Evolutionary conservation across 495 filamentous ascomycete genomes (phyloP), one percentile per base, ranked within the genome.

Genomic region (Clavariopsis aquatica): DNA sequence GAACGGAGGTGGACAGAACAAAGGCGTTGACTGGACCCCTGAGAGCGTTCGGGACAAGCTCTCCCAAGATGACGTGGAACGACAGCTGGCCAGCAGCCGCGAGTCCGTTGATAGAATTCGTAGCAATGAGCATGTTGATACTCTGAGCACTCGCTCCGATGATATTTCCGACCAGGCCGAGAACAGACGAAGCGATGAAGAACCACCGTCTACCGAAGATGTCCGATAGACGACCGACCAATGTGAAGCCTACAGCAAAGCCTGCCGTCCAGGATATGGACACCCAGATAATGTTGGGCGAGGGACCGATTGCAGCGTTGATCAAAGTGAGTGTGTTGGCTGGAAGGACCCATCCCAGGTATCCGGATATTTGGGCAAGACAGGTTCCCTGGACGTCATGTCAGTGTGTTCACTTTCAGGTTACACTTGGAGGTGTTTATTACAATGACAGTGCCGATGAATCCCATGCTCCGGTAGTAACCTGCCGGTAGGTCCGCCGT

Each of bases 191-290:
- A 4, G 73, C 74, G 43, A 84, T 78, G 62, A 83, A 73, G 64
- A 82, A 79, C 69, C 76, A 83, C 60, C 80, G 75, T 43, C 82
- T 77, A 41, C 83, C 82, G 53, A 85, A 84, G 41, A 84, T 79
- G 70, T 85, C 81, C 1, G 76, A 75, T 7, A 84, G 64, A 38
- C 80, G 78, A 15, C 82, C 82, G 13, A 83, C 76, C 19, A 78
- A 66, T 20, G 75, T 66, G 24, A 77, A 63, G 26, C 67, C 74
- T 9, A 79, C 76, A 10, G 69, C 59, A 34, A 66, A 58, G 27
- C 62, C 66, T 27, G 66, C 56, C 0, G 66, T 69, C 61, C 62
- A 69, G 13, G 36, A 31, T 26, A 69, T 51, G 13, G 61, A 46
- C 9, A 69, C 54, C 66, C 66, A 69, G 26, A 69, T 65, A 36